A percentile compares a stretch with the other conserved stretches of the same genome.
phyloP scores from a whole-genome alignment of 1,284 basidiomycete species.

The Cryptococcus jaspeensis region DNA sequence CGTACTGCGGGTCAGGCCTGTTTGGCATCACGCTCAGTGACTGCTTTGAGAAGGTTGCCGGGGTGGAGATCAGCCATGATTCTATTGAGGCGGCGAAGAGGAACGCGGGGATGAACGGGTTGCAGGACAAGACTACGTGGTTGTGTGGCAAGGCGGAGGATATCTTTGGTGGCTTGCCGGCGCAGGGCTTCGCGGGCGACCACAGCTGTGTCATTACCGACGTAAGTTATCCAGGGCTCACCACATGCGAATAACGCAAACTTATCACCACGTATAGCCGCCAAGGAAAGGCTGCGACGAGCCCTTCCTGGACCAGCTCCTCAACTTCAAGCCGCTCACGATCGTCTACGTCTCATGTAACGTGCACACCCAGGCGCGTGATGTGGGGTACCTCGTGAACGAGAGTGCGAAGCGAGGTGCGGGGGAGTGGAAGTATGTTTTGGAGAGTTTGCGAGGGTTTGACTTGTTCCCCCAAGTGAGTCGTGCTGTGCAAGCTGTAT shows the following conservation, averaged over 20 bases:
- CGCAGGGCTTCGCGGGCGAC: conserved; percentile 38
- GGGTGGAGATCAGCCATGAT: conserved; percentile 76
- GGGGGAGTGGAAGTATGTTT: conserved; percentile 46
- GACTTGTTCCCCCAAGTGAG: conserved; percentile 94
- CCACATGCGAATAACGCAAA: neutral
- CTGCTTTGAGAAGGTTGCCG: conserved; percentile 74
- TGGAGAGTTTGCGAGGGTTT: conserved; percentile 80
- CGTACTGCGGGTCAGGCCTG: conserved; percentile 85
- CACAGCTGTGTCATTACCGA: conserved; percentile 50
- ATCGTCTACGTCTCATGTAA: conserved; percentile 95
- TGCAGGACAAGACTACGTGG: conserved; percentile 51
- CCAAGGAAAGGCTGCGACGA: conserved; percentile 88
- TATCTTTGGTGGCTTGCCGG: conserved; percentile 53
- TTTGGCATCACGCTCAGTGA: conserved; percentile 86
- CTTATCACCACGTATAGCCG: conserved; percentile 65
- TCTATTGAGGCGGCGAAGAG: conserved; percentile 75
- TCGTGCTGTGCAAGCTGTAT: conserved; percentile 50
- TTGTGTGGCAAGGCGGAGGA: conserved; percentile 59
- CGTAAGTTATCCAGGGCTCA: conserved; percentile 40
- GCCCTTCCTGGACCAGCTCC: conserved; percentile 73
- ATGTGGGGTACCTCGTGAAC: conserved; percentile 37
- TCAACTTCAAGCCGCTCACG: conserved; percentile 66
- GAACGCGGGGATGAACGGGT: conserved; percentile 75
- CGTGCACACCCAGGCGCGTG: conserved; percentile 58
- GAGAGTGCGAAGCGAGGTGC: conserved; percentile 22